Percentiles rank a stretch among this genome's conserved stretches.
These are phyloP conservation scores for Aphanomyces cochlioides DNA, from an alignment of 352 stramenopile species.

Conservation along the genomic window DNA sequence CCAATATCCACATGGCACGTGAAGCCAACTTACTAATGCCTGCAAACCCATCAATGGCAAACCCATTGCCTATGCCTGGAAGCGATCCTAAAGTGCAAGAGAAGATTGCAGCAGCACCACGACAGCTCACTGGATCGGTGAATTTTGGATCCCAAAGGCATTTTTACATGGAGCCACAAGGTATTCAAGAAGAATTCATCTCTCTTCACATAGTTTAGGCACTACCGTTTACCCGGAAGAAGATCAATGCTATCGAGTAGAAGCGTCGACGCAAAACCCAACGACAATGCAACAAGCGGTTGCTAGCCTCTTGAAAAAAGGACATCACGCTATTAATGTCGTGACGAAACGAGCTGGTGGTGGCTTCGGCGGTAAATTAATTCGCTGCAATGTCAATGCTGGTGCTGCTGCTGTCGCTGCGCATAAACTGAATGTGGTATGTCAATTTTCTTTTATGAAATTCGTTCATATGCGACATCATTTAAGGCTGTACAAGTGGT, in stretches of 20 bases:
- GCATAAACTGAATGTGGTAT: constrained; percentile 30
- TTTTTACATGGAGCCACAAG: constrained; percentile 60
- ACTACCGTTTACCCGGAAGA: constrained; percentile 29
- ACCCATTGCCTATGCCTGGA: background rate
- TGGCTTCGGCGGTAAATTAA: constrained; percentile 52
- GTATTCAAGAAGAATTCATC: constrained; percentile 33
- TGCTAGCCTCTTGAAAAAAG: constrained; percentile 34
- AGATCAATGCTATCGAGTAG: constrained; percentile 36
- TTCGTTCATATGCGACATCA: background rate
- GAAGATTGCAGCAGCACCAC: constrained; percentile 31
- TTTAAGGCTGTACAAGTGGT: constrained; percentile 36
- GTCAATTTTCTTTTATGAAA: background rate
- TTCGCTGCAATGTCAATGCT: constrained; percentile 38
- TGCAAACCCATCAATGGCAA: background rate
- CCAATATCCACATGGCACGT: constrained; percentile 42
- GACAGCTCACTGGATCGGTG: constrained; percentile 33
- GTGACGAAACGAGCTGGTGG: constrained; percentile 44
- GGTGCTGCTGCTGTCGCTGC: constrained; percentile 40
- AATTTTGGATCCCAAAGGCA: constrained; percentile 44
- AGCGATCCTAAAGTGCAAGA: constrained; percentile 34
- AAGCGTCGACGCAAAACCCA: constrained; percentile 41
- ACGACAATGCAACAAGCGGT: constrained; percentile 36
- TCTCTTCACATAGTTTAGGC: background rate
- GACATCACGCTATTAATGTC: constrained; percentile 37
- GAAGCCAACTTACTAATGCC: constrained; percentile 31